Evolutionary conservation across 768 basidiomycete species (phyloP), one percentile per base, ranked within the genome.

Genomic region (Pleurotus cornucopiae): DNA sequence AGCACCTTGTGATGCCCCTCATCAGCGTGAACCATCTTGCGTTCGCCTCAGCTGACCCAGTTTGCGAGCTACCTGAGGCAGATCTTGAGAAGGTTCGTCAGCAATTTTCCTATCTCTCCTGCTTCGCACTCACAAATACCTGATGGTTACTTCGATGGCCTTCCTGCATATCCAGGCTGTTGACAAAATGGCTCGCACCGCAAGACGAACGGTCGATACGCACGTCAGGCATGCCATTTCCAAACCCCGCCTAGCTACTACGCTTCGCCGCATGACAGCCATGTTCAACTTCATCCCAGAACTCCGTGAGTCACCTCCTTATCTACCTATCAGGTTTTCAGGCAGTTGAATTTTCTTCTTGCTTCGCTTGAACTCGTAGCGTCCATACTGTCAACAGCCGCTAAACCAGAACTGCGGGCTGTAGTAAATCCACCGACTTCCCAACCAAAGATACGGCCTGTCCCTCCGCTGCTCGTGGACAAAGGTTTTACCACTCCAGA

Each of bases 1-100:
- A 78, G 60, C 90, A 92, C 62, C 81, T 91, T 60, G 83, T 91
- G 59, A 73, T 86, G 58, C 90, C 90, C 5, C 76, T 91, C 58
- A 84, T 92, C 65, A 89, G 83, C 66, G 71, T 82, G 46, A 84
- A 78, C 57, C 83, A 90, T 67, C 69, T 89, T 60, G 79, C 85
- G 2, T 86, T 91, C 69, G 75, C 80, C 48, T 84, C 84, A 38
- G 62, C 81, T 53, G 80, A 88, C 58, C 69, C 78, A 44, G 69
- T 89, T 56, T 68, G 75, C 65, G 80, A 81, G 64, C 71, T 86
- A 46, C 67, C 83, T 44, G 78, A 79, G 57, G 64, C 62, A 45
- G 86, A 88, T 60, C 72, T 89, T 39, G 86, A 90, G 66, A 85
- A 86, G 79, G 89, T 86, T 61, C 56, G 61, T 55, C 53, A 52